A percentile compares a stretch with the other conserved stretches of the same genome.
Evolutionary conservation across 306 rosid genomes (phyloP).

Genomic region (Canavalia ensiformis): DNA sequence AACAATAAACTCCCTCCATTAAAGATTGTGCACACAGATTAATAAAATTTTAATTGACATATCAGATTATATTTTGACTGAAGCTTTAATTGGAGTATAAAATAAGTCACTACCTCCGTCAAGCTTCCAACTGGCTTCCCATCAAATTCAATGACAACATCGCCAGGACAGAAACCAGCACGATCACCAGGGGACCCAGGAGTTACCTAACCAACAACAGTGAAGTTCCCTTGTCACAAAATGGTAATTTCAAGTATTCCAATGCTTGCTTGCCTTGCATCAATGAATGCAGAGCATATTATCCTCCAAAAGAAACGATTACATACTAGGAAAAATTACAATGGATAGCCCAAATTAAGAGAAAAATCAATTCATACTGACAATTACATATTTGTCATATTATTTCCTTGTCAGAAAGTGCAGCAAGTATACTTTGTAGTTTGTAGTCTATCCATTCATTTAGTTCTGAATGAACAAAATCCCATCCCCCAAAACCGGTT

Average conservation of each 20-base stretch:
- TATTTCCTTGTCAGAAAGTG: neutral
- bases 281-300: neutral
- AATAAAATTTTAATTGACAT: too few relatives aligned
- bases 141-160: constrained; percentile 82
- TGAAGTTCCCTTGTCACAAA: constrained; percentile 23
- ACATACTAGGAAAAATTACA: neutral
- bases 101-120: constrained; percentile 67
- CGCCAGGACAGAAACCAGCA: constrained; percentile 86
- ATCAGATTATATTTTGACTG: too few relatives aligned
- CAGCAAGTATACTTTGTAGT: neutral
- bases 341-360: neutral
- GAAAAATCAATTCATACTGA: neutral
- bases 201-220: constrained; percentile 68
- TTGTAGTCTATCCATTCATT: neutral
- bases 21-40: too few relatives aligned
- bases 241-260: constrained; percentile 1
- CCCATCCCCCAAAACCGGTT: neutral
- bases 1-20: too few relatives aligned
- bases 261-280: constrained; percentile 4
- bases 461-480: neutral
- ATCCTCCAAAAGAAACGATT: constrained; percentile 1
- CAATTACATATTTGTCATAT: constrained; percentile 14
- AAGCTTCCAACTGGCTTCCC: constrained; percentile 76
- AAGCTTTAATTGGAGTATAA: neutral
- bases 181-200: constrained; percentile 89